phyloP scores from a whole-genome alignment of 371 early-diverging fungal genomes.

The Thermomucor indicae-seudaticae region DNA sequence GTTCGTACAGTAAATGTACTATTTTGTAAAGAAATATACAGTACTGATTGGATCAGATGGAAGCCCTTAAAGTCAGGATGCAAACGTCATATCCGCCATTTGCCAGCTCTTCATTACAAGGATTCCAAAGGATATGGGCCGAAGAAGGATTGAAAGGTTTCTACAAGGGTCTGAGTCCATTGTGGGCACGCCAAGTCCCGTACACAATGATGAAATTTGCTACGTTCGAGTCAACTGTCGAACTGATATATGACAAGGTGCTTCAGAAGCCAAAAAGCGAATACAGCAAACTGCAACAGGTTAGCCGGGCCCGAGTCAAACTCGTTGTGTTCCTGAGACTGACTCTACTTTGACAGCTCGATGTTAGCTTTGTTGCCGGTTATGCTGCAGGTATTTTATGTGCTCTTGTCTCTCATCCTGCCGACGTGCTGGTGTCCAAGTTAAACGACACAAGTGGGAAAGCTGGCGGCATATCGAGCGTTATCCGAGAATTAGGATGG shows the following conservation, averaged over 20 bases:
- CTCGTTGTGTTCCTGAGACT: conserved; percentile 29
- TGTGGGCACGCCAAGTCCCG: conserved; percentile 85
- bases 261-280: conserved; percentile 68
- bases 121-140: conserved; percentile 54
- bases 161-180: conserved; percentile 71
- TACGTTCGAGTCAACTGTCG: conserved; percentile 79
- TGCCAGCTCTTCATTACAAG: conserved; percentile 60
- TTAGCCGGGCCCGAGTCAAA: conserved; percentile 4
- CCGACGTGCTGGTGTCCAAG: conserved; percentile 91
- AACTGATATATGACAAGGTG: conserved; percentile 63
- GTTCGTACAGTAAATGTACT: too few relatives aligned
- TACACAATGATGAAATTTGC: conserved; percentile 97
- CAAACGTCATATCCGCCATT: conserved; percentile 71
- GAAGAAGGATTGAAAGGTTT: conserved; percentile 64
- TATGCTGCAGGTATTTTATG: conserved; percentile 88
- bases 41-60: too few relatives aligned
- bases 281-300: conserved; percentile 74
- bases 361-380: conserved; percentile 82
- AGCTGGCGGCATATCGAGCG: too few relatives aligned
- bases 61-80: conserved; percentile 76
- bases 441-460: conserved; percentile 60
- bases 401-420: conserved; percentile 94
- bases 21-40: too few relatives aligned
- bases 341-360: conserved; percentile 30
- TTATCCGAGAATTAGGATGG: conserved; percentile 56